Conservation (phyloP, 176 grass and related monocot species). For the Triticum turgidum region DNA sequence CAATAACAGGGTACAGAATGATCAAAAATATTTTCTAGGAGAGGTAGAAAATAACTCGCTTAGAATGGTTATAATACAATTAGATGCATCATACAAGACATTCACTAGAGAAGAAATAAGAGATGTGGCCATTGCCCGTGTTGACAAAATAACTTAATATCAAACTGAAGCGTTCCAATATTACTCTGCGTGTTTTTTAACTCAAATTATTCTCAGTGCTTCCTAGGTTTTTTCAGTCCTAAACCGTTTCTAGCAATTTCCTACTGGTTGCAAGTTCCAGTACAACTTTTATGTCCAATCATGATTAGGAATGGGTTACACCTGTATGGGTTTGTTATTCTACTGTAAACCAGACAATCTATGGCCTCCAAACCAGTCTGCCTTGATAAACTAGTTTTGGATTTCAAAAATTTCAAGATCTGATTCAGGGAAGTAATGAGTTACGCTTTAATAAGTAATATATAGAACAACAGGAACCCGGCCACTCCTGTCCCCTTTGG, state of each 20-base stretch:
- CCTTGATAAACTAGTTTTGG: not conserved
- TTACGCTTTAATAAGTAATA: not conserved
- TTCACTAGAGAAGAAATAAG: not conserved
- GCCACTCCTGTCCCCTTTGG: not conserved
- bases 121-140: not conserved
- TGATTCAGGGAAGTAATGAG: not conserved
- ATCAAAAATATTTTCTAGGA: slow-evolving; percentile 11
- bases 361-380: not conserved
- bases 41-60: not conserved
- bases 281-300: not conserved
- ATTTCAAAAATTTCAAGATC: not conserved
- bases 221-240: not conserved
- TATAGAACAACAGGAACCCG: not conserved
- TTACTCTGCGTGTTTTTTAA: not conserved
- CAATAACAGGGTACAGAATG: slow-evolving; percentile 15
- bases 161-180: not conserved
- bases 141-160: not conserved
- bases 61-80: slow-evolving; percentile 6
- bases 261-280: not conserved
- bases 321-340: not conserved
- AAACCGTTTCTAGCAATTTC: not conserved
- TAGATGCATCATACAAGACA: slow-evolving; percentile 9
- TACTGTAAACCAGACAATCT: not conserved
- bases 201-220: not conserved
- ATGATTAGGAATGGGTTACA: not conserved